These are phyloP conservation scores for Chlamydomonas applanata DNA, from an alignment of 139 green algal species.

Conservation along the genomic window DNA sequence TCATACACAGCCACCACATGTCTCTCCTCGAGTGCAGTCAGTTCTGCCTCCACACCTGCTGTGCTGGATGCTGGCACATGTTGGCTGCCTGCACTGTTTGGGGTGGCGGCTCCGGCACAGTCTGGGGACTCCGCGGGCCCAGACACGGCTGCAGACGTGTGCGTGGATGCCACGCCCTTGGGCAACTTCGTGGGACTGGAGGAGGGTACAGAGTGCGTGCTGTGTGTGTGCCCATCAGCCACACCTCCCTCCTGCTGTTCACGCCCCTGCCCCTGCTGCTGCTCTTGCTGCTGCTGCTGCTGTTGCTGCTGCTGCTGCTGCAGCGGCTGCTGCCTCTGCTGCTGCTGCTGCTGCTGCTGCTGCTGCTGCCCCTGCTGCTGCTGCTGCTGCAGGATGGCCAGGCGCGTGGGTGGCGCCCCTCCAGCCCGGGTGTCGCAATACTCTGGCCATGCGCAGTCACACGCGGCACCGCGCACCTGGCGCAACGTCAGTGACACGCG, in stretches of 20 bases:
- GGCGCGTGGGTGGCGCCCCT: slow-evolving; percentile 65
- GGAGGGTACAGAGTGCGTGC: no score
- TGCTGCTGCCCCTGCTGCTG: slow-evolving; percentile 18
- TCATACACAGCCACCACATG: slow-evolving; percentile 93
- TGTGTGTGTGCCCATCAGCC: background rate
- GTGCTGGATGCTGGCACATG: no score
- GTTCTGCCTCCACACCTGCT: background rate
- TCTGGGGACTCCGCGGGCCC: no score
- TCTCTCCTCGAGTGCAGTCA: slow-evolving; percentile 50
- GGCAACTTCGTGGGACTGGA: no score
- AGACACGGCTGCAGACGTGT: no score
- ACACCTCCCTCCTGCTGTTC: background rate
- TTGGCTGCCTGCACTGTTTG: no score
- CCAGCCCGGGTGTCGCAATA: slow-evolving; percentile 88
- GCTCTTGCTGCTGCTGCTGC: slow-evolving; percentile 22
- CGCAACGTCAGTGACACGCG: slow-evolving; percentile 88
- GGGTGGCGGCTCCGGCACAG: no score
- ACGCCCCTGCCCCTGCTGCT: background rate
- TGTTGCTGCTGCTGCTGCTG: slow-evolving; percentile 25
- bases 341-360: slow-evolving; percentile 17
- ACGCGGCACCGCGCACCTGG: slow-evolving; percentile 60
- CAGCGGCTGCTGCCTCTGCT: slow-evolving; percentile 10
- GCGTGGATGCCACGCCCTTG: no score
- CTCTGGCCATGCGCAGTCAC: slow-evolving; percentile 77
- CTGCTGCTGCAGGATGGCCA: slow-evolving; percentile 21